phyloP scores from a whole-genome alignment of 2,329 filamentous ascomycete genomes.

The Cytospora mali region DNA sequence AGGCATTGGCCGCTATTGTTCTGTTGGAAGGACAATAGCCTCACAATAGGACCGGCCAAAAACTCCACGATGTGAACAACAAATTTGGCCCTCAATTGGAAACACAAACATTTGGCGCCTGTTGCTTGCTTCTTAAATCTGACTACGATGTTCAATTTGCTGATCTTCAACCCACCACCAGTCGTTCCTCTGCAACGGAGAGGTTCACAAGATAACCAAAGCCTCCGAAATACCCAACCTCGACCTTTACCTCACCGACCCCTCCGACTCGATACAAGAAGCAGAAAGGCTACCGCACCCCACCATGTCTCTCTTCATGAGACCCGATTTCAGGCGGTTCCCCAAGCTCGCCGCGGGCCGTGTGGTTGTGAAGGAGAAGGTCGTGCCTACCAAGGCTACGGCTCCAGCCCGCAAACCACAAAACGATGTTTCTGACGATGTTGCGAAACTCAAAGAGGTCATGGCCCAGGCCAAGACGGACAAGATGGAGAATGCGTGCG shows the following conservation, averaged over 20 bases:
- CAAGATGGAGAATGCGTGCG: slow-evolving; percentile 50
- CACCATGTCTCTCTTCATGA: slow-evolving; percentile 55
- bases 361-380: slow-evolving; percentile 24
- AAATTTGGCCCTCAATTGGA: slow-evolving; percentile 6
- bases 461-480: slow-evolving; percentile 47
- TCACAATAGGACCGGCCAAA: not conserved
- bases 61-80: not conserved
- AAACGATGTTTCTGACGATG: slow-evolving; percentile 45
- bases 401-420: slow-evolving; percentile 34
- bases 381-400: slow-evolving; percentile 30
- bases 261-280: slow-evolving; percentile 49
- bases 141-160: not conserved
- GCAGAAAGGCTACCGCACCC: slow-evolving; percentile 52
- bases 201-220: slow-evolving; percentile 37
- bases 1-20: slow-evolving; percentile 20
- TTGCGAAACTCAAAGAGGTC: slow-evolving; percentile 52
- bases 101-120: not conserved
- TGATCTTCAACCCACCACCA: slow-evolving; percentile 35
- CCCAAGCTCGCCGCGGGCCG: slow-evolving; percentile 30
- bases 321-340: slow-evolving; percentile 36
- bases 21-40: slow-evolving; percentile 26
- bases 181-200: slow-evolving; percentile 54
- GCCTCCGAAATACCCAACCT: slow-evolving; percentile 50
- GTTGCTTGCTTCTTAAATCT: not conserved
- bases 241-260: slow-evolving; percentile 59